These are phyloP conservation scores for Vitis rupestris DNA, from an alignment of 164 flowering plant species.

Conservation along the genomic window DNA sequence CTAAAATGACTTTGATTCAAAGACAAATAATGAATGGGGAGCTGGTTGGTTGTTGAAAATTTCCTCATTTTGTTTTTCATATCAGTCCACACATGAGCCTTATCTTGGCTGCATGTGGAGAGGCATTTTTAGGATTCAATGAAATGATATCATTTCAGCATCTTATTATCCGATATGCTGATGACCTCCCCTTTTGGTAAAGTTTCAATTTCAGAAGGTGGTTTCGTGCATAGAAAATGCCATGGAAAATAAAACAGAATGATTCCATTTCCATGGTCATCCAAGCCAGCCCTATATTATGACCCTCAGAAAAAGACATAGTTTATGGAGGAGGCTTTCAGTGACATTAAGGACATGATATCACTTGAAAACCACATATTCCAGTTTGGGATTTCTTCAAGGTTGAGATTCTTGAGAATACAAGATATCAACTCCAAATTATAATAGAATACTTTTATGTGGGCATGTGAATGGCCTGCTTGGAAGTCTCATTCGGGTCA, in stretches of 20 bases:
- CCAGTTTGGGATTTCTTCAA: slow-evolving; percentile 18
- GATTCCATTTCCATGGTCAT: neutral
- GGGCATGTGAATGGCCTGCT: neutral
- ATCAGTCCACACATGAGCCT: neutral
- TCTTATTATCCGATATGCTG: neutral
- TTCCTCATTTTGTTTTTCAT: neutral
- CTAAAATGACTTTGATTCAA: slow-evolving; percentile 21
- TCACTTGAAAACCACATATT: slow-evolving; percentile 24
- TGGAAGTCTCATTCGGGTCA: slow-evolving; percentile 13
- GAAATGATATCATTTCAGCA: neutral
- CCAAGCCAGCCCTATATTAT: slow-evolving; percentile 9
- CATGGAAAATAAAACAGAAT: neutral
- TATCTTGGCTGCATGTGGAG: neutral
- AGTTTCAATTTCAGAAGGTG: neutral
- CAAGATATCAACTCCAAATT: neutral
- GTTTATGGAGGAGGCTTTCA: neutral
- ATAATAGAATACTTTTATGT: too few relatives aligned
- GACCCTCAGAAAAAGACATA: slow-evolving; percentile 6
- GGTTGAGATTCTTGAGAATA: slow-evolving; percentile 3
- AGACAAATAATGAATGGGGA: slow-evolving; percentile 22
- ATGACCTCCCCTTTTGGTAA: neutral
- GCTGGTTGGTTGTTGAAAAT: slow-evolving; percentile 6
- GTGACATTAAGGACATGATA: slow-evolving; percentile 13
- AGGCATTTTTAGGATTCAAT: neutral
- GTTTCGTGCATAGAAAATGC: neutral